A percentile compares a stretch with the other conserved stretches of the same genome.
Evolutionary conservation across 2,329 filamentous ascomycete species (phyloP).

Genomic region (Cytospora chrysosperma): DNA sequence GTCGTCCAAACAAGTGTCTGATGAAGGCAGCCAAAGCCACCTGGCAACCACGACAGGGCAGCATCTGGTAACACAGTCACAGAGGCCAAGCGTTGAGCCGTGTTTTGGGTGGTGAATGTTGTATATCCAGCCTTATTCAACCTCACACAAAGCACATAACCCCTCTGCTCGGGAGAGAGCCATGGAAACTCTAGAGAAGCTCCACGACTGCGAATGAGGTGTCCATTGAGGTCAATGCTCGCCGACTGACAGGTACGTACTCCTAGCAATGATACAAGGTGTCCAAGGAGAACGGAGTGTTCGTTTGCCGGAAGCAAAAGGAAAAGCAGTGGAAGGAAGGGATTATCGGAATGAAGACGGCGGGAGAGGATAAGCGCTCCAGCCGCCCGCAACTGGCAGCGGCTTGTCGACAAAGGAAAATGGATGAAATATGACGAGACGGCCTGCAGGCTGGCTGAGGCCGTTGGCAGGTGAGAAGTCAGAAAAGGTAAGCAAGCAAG

Average conservation of each 20-base stretch:
- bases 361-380: neutral
- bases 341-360: neutral
- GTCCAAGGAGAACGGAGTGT: neutral
- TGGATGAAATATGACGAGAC: neutral
- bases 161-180: slow-evolving; percentile 1
- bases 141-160: slow-evolving; percentile 6
- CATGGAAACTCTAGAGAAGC: neutral
- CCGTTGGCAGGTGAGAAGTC: neutral
- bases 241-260: slow-evolving; percentile 13
- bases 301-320: neutral
- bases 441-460: neutral
- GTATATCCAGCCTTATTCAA: neutral
- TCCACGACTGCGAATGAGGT: neutral
- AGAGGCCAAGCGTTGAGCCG: slow-evolving; percentile 11
- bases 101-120: neutral
- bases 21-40: neutral
- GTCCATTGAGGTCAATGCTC: neutral
- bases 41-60: neutral
- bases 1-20: neutral
- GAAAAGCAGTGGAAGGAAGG: neutral
- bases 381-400: neutral
- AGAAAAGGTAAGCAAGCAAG: neutral
- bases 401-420: neutral
- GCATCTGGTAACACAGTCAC: slow-evolving; percentile 14
- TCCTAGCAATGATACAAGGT: neutral